Percentiles rank a stretch among this genome's conserved stretches.
phyloP scores from a whole-genome alignment of 225 moss, liverwort and hornwort species.

The Ulota crispa region DNA sequence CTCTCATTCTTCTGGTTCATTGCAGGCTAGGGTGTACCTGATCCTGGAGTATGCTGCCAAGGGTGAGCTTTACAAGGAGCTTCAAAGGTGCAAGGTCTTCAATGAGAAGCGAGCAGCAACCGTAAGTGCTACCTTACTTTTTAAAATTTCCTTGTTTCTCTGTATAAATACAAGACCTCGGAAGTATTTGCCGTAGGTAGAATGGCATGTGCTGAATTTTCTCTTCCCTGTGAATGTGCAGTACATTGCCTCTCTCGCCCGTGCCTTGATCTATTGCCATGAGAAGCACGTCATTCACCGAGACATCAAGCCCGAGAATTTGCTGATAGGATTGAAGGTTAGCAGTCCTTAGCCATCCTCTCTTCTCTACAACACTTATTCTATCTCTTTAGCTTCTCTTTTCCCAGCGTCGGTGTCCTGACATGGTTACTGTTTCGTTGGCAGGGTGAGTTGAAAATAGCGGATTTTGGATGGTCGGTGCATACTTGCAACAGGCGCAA shows the following conservation, averaged over 20 bases:
- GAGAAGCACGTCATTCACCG: constrained; percentile 97
- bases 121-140: constrained; percentile 26
- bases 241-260: constrained; percentile 87
- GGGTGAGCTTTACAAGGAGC: constrained; percentile 95
- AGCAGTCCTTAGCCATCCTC: background rate
- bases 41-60: constrained; percentile 94
- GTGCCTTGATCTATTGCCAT: constrained; percentile 68
- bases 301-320: constrained; percentile 94
- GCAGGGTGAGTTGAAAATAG: constrained; percentile 97
- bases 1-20: no score
- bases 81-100: constrained; percentile 84
- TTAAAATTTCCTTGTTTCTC: no score
- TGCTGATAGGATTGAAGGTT: constrained; percentile 81
- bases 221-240: constrained; percentile 12
- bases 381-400: background rate
- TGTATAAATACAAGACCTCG: fast-evolving
- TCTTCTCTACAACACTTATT: background rate
- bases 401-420: background rate
- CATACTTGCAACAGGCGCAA: constrained; percentile 85
- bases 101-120: constrained; percentile 82
- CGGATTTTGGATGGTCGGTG: constrained; percentile 97
- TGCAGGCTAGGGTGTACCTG: constrained; percentile 80
- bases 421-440: background rate
- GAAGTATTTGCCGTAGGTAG: background rate
- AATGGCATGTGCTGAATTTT: background rate